Conservation (phyloP, 225 moss, liverwort and hornwort genomes). For the Bryum argenteum region DNA sequence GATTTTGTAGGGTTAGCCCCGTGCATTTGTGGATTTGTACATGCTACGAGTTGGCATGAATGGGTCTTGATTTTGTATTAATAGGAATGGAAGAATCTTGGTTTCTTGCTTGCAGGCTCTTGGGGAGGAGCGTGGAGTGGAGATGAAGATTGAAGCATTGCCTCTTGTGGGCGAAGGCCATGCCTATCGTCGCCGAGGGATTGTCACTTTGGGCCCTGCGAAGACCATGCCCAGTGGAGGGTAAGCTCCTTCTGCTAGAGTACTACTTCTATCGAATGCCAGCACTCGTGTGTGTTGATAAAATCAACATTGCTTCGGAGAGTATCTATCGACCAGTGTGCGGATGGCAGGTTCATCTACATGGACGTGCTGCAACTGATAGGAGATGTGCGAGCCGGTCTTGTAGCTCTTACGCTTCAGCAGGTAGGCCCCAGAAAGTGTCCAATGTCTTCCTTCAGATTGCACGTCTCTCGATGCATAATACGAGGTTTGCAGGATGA, state of each 20-base stretch:
- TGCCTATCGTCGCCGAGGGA: slow-evolving; percentile 64
- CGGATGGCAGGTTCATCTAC: slow-evolving; percentile 76
- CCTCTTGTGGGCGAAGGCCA: slow-evolving; percentile 87
- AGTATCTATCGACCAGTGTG: slow-evolving; percentile 29
- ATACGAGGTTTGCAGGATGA: too few species aligned
- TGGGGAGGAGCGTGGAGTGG: slow-evolving; percentile 49
- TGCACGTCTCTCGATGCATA: too few species aligned
- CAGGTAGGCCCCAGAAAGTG: slow-evolving; percentile 47
- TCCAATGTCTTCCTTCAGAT: too few species aligned
- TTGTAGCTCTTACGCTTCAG: slow-evolving; percentile 63
- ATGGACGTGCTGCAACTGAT: slow-evolving; percentile 76
- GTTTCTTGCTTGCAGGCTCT: slow-evolving; percentile 49
- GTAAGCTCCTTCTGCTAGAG: slow-evolving; percentile 28
- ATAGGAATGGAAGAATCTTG: not conserved
- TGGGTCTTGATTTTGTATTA: too few species aligned
- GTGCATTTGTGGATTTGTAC: too few species aligned
- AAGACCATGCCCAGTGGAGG: slow-evolving; percentile 93
- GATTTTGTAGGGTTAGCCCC: not conserved
- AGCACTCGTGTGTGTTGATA: slow-evolving; percentile 9
- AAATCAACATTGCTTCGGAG: not conserved
- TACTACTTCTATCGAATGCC: not conserved
- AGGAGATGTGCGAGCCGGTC: slow-evolving; percentile 77
- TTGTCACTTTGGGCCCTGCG: slow-evolving; percentile 68
- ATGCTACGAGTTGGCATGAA: too few species aligned
- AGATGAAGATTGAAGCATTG: slow-evolving; percentile 66